Base-by-base conservation (phyloP, 2,329 filamentous ascomycete species). In the Hypoxylon sp. region DNA sequence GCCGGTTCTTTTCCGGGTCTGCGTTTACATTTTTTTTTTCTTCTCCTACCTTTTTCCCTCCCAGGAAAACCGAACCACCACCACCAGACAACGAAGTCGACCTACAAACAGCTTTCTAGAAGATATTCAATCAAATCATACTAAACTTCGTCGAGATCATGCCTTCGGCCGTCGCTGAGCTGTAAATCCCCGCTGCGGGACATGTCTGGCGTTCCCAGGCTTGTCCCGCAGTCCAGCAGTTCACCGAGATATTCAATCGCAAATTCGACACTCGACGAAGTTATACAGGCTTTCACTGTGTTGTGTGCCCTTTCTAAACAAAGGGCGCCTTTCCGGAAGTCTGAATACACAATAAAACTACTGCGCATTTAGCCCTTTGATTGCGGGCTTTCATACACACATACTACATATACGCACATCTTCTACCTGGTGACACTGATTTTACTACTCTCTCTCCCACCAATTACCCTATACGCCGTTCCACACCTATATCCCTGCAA, bases 161-260 rank as follows among this genome's bases (percentile, higher is more conserved):
- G 88, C 89, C 88, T 88, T 89, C 86, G 90, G 90, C 91, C 86
- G 85, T 92, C 91, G 91, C 90, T 92, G 91, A 91, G 92, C 92
- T 95, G 91, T 97, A 94, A 94, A 93, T 88, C 84, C 88, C 90
- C 90, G 91, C 92, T 94, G 89, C 90, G 90, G 90, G 88, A 85
- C 84, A 81, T 82, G 81, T 85, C 83, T 82, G 82, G 79, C 79
- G 79, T 75, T 78, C 77, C 80, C 78, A 80, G 82, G 82, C 83
- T 78, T 86, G 88, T 88, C 88, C 87, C 88, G 90, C 88, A 94
- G 92, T 93, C 91, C 91, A 90, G 89, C 91, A 94, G 92, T 91
- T 91, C 91, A 90, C 85, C 89, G 91, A 94, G 86, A 87, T 84
- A 84, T 86, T 86, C 85, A 87, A 88, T 78, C 86, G 39, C 81